Evolutionary conservation across 1,139 yeast species (phyloP), one percentile per base, ranked within the genome.

Genomic region (Taiozyma sp.): DNA sequence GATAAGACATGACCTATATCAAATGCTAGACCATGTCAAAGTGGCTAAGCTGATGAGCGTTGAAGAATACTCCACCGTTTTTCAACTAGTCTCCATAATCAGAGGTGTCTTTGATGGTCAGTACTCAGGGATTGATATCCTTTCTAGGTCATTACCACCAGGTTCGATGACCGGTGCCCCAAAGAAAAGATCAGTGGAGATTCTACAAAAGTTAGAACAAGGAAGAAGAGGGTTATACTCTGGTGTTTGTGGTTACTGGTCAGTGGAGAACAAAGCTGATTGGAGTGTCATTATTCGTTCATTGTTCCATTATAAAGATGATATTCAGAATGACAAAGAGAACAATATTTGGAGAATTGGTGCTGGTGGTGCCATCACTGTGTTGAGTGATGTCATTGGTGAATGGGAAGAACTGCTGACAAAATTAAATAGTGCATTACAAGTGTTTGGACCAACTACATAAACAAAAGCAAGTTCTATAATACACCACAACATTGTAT

Each of bases 141-240:
- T 93, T 22, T 79, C 83, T 27, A 82, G 82, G 53, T 83, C 97
- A 0, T 72, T 95, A 39, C 99, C 99, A 2, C 97, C 99, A 0
- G 99, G 99, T 0, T 92, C 98, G 2, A 95, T 95, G 99, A 95
- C 99, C 0, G 99, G 99, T 4, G 99, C 99, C 0, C 99, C 99
- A 1, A 95, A 95, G 70, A 87, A 85, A 62, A 77, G 97, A 52
- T 89, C 97, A 0, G 96, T 93, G 3, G 95, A 92, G 65, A 69
- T 95, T 14, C 74, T 95, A 27, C 87, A 85, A 54, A 68, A 70
- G 1, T 70, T 74, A 52, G 90, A 73, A 62, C 65, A 55, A 29
- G 64, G 58, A 64, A 77, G 69, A 67, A 78, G 99, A 59, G 98
- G 98, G 0, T 71, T 92, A 4, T 95, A 95, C 65, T 88, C 97